These are phyloP conservation scores for Trebouxia sp. DNA, from an alignment of 139 green algal genomes.

Conservation along the genomic window DNA sequence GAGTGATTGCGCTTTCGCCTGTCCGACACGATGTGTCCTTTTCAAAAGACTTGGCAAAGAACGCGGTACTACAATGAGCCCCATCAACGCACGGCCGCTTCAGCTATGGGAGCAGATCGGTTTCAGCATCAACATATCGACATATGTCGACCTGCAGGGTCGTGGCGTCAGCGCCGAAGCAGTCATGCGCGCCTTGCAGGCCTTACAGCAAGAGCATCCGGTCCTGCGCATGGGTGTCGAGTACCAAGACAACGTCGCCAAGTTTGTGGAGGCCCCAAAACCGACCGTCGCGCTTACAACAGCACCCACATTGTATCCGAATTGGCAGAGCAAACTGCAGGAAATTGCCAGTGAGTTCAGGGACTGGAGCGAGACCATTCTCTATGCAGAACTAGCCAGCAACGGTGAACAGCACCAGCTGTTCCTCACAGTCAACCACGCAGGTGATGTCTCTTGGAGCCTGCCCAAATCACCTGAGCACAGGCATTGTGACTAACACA, in stretches of 20 bases:
- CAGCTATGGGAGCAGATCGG: slow-evolving; percentile 33
- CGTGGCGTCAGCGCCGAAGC: neutral
- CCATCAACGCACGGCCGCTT: neutral
- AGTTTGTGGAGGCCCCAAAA: neutral
- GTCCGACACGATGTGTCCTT: neutral
- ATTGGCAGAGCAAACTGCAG: neutral
- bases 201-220: slow-evolving; percentile 13
- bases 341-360: slow-evolving; percentile 21
- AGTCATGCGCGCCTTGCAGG: neutral
- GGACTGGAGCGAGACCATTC: slow-evolving; percentile 6
- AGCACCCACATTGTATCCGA: neutral
- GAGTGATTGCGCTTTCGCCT: too few relatives aligned
- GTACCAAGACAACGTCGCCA: neutral
- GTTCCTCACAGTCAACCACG: slow-evolving; percentile 30
- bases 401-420: slow-evolving; percentile 27
- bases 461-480: neutral
- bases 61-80: neutral
- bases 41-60: neutral
- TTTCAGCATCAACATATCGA: slow-evolving; percentile 1
- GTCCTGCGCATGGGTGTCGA: neutral
- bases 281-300: neutral
- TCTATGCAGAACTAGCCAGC: slow-evolving; percentile 16
- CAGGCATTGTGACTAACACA: too few relatives aligned
- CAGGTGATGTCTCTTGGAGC: neutral
- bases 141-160: slow-evolving; percentile 27